These are phyloP conservation scores for Sherardia arvensis DNA, from an alignment of 257 asterid species.

Conservation along the genomic window DNA sequence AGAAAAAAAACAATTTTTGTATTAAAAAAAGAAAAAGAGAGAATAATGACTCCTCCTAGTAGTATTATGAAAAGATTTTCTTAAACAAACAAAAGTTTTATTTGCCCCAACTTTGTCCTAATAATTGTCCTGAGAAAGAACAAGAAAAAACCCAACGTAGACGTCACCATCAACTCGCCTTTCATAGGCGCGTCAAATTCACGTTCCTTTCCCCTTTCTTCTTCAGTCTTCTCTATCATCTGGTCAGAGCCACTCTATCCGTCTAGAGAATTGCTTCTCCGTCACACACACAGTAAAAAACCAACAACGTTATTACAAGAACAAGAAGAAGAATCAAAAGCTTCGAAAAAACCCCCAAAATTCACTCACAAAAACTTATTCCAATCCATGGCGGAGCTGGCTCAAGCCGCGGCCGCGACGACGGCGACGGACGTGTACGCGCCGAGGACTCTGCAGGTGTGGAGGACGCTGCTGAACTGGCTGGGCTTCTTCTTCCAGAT, in stretches of 20 bases:
- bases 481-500: conserved; percentile 76
- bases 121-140: neutral
- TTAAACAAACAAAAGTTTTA: neutral
- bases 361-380: neutral
- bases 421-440: conserved; percentile 59
- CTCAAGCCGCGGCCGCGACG: conserved; percentile 32
- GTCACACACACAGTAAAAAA: conserved; percentile 4
- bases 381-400: conserved; percentile 67
- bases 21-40: too few relatives aligned
- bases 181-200: conserved; percentile 7
- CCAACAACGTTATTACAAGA: neutral
- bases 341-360: neutral
- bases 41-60: too few relatives aligned
- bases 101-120: neutral
- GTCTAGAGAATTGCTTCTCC: conserved; percentile 7
- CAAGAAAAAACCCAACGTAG: neutral
- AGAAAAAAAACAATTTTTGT: too few relatives aligned
- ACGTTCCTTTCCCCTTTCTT: neutral
- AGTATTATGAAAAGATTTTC: neutral
- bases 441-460: conserved; percentile 69
- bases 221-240: conserved; percentile 7
- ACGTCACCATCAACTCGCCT: neutral
- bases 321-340: neutral
- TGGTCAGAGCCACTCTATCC: conserved; percentile 12
- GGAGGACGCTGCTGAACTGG: conserved; percentile 87